Percentiles rank a stretch among this genome's conserved stretches.
These are phyloP conservation scores for Lyophyllum shimeji DNA, from an alignment of 768 basidiomycete genomes.

Conservation along the genomic window DNA sequence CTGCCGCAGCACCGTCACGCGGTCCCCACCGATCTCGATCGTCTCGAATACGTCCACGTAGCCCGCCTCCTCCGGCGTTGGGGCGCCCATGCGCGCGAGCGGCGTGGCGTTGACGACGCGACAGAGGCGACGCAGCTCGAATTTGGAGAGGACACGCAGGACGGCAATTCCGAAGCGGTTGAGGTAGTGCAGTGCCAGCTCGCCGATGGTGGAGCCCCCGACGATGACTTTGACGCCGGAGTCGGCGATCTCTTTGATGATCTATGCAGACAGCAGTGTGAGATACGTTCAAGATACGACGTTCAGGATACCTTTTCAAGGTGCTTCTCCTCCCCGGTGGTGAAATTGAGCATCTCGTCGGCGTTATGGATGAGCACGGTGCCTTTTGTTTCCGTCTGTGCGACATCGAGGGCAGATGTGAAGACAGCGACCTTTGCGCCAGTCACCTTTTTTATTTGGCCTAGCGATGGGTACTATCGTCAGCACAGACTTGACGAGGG, in stretches of 20 bases:
- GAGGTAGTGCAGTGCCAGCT: slow-evolving; percentile 96
- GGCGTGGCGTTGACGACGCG: slow-evolving; percentile 97
- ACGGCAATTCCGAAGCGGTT: slow-evolving; percentile 93
- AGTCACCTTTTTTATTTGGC: slow-evolving; percentile 76
- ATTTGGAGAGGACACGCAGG: slow-evolving; percentile 96
- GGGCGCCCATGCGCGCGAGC: slow-evolving; percentile 92
- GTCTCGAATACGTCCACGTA: slow-evolving; percentile 94
- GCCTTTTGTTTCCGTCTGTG: slow-evolving; percentile 98
- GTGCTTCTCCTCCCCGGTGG: slow-evolving; percentile 93
- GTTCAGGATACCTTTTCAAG: slow-evolving; percentile 71
- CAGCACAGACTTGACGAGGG: background rate
- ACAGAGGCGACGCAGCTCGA: slow-evolving; percentile 91
- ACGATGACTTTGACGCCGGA: slow-evolving; percentile 93
- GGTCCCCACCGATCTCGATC: slow-evolving; percentile 94
- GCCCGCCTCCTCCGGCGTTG: slow-evolving; percentile 95
- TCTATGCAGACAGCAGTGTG: slow-evolving; percentile 45
- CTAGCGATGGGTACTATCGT: slow-evolving; percentile 32
- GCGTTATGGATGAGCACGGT: slow-evolving; percentile 95
- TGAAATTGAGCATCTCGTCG: slow-evolving; percentile 97
- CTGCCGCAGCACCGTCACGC: slow-evolving; percentile 95
- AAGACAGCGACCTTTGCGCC: slow-evolving; percentile 95
- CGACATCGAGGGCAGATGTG: slow-evolving; percentile 88
- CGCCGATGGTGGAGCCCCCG: slow-evolving; percentile 90
- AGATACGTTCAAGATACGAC: slow-evolving; percentile 2
- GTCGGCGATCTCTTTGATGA: slow-evolving; percentile 95